Base-by-base conservation (phyloP, 257 asterid species). In the Solanum neorickii region DNA sequence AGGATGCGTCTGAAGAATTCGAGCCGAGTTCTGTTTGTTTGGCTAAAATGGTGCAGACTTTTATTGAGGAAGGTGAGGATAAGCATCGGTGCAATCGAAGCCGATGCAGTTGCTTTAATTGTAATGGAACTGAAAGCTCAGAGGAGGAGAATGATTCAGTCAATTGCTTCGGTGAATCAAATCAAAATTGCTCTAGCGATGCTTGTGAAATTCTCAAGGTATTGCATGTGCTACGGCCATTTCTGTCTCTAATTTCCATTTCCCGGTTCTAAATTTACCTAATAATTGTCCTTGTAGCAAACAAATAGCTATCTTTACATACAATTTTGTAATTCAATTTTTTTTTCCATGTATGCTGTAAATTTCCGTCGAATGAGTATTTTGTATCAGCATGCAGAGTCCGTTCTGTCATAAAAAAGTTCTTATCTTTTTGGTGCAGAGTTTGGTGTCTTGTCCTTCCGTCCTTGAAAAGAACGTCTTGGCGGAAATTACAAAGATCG, bases 21-120 rank as follows among this genome's bases (percentile, higher is more conserved):
- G 99, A 95, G 86, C 98, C 98, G 41, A 95, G 97, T 92, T 92
- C 99, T 1, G 86, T 94, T 75, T 95, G 98, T 90, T 91, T 97
- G 86, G 94, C 89, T 59, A 92, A 92, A 86, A 95, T 97, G 98
- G 98, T 97, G 33, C 97, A 94, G 93, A 94, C 90, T 92, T 97
- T 94, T 70, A 94, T 95, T 29, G 98, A 95, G 87, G 99, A 92
- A 66, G 88, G 85, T 56, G 92, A 90, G 88, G 97, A 95, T 39
- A 94, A 90, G 86, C 93, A 93, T 82, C 89, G 88, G 88, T 95
- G 98, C 60, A 94, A 94, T 72, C 90, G 91, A 86, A 93, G 91
- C 46, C 88, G 91, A 37, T 94, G 99, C 93, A 90, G 89, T 37
- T 97, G 99, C 94, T 93, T 95, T 90, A 93, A 93, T 76, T 93